Evolutionary conservation across 2,329 filamentous ascomycete species (phyloP).

Genomic region (Pseudocercospora cruenta): DNA sequence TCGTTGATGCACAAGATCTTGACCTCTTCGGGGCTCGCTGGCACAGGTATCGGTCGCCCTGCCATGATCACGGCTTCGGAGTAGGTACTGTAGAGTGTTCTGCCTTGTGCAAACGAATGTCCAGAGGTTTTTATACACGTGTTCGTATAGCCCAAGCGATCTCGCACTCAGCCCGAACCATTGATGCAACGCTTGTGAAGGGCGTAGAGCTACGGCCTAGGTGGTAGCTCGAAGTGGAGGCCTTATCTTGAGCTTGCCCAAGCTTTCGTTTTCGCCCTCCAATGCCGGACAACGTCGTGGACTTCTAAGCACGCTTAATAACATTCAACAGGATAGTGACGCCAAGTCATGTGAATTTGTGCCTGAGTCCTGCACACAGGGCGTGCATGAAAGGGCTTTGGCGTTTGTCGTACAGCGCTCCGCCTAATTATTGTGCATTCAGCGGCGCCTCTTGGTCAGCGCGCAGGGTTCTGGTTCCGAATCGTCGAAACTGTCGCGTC

Average conservation of each 20-base stretch:
- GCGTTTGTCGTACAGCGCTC: neutral
- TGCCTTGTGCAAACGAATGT: too few species aligned
- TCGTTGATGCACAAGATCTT: slow-evolving; percentile 33
- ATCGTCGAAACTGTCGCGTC: neutral
- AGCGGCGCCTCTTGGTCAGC: slow-evolving; percentile 3
- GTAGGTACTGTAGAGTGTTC: too few species aligned
- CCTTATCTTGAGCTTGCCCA: slow-evolving; percentile 12
- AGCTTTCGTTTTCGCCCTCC: neutral
- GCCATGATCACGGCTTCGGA: slow-evolving; percentile 16
- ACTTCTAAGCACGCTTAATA: neutral
- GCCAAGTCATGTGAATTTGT: neutral
- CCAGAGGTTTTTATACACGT: neutral
- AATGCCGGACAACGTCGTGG: neutral
- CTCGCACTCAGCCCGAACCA: too few species aligned
- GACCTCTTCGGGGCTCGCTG: slow-evolving; percentile 10
- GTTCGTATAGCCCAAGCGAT: too few species aligned
- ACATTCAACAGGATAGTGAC: neutral
- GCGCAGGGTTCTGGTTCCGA: neutral
- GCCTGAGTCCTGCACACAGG: neutral
- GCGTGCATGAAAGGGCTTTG: neutral
- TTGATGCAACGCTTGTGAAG: neutral
- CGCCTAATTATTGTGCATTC: neutral
- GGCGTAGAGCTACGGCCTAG: slow-evolving; percentile 1
- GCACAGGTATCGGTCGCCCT: slow-evolving; percentile 27
- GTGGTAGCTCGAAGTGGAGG: slow-evolving; percentile 10